phyloP scores from a whole-genome alignment of 2,329 filamentous ascomycete species.

The Cytospora chrysosperma region DNA sequence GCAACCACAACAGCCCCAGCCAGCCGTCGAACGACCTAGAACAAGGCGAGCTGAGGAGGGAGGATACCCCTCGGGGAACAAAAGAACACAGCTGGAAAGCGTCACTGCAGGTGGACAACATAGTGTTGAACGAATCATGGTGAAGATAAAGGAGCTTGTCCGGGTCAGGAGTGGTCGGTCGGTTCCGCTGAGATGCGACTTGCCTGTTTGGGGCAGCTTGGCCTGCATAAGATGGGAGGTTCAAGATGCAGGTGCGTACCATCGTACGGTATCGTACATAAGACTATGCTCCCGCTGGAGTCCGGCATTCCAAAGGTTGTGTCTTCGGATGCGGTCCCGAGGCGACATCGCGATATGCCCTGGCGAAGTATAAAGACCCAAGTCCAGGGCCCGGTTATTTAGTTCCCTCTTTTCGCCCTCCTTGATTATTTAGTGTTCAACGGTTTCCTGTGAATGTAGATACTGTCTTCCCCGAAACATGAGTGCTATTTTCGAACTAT shows the following conservation, averaged over 20 bases:
- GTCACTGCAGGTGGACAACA: background rate
- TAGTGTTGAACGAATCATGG: background rate
- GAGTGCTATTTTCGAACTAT: background rate
- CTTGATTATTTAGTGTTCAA: background rate
- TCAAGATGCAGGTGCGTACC: background rate
- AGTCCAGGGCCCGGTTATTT: background rate
- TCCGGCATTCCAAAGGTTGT: background rate
- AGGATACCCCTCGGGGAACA: background rate
- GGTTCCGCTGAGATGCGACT: background rate
- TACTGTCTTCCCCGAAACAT: background rate
- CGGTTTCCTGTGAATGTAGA: background rate
- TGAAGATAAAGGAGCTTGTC: background rate
- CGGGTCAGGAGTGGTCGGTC: background rate
- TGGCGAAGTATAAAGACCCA: background rate
- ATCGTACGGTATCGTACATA: too few relatives aligned
- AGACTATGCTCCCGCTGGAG: too few relatives aligned
- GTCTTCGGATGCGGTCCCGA: background rate
- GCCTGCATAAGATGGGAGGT: background rate
- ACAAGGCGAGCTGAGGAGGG: background rate
- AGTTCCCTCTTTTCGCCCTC: background rate
- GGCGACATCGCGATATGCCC: background rate
- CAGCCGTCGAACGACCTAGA: background rate
- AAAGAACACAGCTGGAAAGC: background rate
- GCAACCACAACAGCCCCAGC: background rate
- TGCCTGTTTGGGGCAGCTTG: background rate